Percentiles rank a stretch among this genome's conserved stretches.
phyloP scores from a whole-genome alignment of 768 basidiomycete genomes.

The Phanerochaete sordida region DNA sequence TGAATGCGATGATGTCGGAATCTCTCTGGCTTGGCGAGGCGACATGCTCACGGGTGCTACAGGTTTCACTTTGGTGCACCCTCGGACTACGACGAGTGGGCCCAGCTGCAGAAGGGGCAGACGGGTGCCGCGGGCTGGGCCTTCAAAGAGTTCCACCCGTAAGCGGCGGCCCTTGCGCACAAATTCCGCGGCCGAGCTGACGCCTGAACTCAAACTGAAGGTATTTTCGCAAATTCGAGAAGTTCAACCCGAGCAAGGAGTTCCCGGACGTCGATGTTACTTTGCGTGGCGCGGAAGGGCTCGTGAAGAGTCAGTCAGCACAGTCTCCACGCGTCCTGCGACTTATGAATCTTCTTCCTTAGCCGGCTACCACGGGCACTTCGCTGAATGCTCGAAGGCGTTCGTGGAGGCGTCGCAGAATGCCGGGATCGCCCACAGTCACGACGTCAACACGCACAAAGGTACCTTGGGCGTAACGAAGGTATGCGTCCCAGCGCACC shows the following conservation, averaged over 20 bases:
- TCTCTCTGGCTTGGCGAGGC: neutral
- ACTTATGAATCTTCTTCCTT: neutral
- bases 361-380: constrained; percentile 54
- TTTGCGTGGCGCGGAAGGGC: constrained; percentile 49
- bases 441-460: constrained; percentile 53
- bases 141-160: constrained; percentile 54
- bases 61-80: constrained; percentile 59
- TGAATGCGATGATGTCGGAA: constrained; percentile 54
- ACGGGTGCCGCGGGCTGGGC: constrained; percentile 55
- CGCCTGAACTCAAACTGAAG: constrained; percentile 31
- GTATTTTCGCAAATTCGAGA: constrained; percentile 72
- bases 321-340: neutral
- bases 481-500: constrained; percentile 31
- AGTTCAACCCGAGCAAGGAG: constrained; percentile 44
- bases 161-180: constrained; percentile 5
- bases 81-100: constrained; percentile 69
- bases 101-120: constrained; percentile 34
- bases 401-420: constrained; percentile 54
- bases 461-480: constrained; percentile 62
- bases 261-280: constrained; percentile 47
- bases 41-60: neutral
- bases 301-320: constrained; percentile 37
- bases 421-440: constrained; percentile 46
- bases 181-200: neutral
- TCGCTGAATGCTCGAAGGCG: constrained; percentile 40